Conservation (phyloP, 1,139 yeast species). For the Candida frijolesensis region DNA sequence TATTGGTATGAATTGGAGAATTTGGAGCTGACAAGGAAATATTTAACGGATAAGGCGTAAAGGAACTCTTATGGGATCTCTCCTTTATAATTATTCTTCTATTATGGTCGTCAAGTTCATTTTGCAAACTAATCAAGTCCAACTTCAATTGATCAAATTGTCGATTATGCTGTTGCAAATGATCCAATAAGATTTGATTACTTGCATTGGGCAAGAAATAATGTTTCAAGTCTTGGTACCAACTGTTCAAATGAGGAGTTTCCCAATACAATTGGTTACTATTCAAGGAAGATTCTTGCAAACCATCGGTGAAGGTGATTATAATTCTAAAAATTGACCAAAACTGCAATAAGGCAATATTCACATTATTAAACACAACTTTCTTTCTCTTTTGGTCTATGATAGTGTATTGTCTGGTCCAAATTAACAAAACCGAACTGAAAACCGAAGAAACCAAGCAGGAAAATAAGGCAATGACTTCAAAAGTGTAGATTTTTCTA, state of each 20-base stretch:
- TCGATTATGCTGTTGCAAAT: conserved; percentile 14
- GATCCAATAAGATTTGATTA: conserved; percentile 15
- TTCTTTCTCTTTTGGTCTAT: conserved; percentile 30
- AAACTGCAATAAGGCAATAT: conserved; percentile 29
- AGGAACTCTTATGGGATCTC: conserved; percentile 9
- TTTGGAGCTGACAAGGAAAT: conserved; percentile 6
- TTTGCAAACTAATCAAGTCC: conserved; percentile 13
- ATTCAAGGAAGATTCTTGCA: conserved; percentile 15
- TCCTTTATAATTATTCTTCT: conserved; percentile 5
- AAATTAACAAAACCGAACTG: conserved; percentile 28
- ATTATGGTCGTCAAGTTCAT: conserved; percentile 7
- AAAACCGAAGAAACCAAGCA: conserved; percentile 28
- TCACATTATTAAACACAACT: conserved; percentile 36
- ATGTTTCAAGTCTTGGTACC: conserved; percentile 16
- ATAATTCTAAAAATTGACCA: conserved; percentile 32
- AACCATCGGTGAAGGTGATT: conserved; percentile 14
- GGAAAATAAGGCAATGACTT: conserved; percentile 24
- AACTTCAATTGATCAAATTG: conserved; percentile 16
- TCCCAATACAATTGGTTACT: conserved; percentile 8
- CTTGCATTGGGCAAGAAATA: conserved; percentile 16
- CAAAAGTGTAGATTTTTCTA: conserved; percentile 22
- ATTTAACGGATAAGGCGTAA: conserved; percentile 17
- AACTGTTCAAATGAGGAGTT: conserved; percentile 10
- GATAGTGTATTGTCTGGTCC: conserved; percentile 27
- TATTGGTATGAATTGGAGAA: conserved; percentile 4